Conservation (phyloP, 2,329 filamentous ascomycete species). For the Massarina eburnea region DNA sequence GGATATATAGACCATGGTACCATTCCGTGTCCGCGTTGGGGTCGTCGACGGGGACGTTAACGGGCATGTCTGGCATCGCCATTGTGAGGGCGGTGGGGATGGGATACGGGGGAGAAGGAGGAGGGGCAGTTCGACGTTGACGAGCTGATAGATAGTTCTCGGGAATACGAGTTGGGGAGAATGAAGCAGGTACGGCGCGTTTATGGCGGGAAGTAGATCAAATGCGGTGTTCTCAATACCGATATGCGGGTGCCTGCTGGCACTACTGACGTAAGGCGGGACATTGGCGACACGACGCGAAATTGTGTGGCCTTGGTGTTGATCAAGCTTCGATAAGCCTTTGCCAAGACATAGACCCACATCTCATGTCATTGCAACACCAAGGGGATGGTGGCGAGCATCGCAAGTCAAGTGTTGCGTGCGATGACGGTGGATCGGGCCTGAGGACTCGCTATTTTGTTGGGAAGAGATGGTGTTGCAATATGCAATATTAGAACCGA, state of each 20-base stretch:
- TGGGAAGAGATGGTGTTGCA: too few relatives aligned
- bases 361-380: background rate
- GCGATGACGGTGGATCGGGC: too few relatives aligned
- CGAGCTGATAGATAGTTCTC: too few relatives aligned
- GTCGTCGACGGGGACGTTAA: conserved; percentile 85
- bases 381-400: background rate
- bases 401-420: too few relatives aligned
- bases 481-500: too few relatives aligned
- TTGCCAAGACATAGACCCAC: background rate
- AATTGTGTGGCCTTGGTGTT: background rate
- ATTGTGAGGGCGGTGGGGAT: conserved; percentile 22
- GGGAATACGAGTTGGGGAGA: too few relatives aligned
- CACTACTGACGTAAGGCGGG: background rate
- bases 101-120: too few relatives aligned
- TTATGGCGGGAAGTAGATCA: too few relatives aligned
- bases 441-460: too few relatives aligned
- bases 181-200: too few relatives aligned
- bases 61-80: conserved; percentile 56
- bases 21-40: conserved; percentile 98
- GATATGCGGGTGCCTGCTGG: background rate
- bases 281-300: background rate
- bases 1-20: conserved; percentile 49
- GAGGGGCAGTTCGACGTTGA: too few relatives aligned
- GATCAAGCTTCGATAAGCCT: background rate
- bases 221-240: background rate